Percentiles rank a stretch among this genome's conserved stretches.
Evolutionary conservation across 2,329 filamentous ascomycete genomes (phyloP).

Genomic region (Alternaria rosae): DNA sequence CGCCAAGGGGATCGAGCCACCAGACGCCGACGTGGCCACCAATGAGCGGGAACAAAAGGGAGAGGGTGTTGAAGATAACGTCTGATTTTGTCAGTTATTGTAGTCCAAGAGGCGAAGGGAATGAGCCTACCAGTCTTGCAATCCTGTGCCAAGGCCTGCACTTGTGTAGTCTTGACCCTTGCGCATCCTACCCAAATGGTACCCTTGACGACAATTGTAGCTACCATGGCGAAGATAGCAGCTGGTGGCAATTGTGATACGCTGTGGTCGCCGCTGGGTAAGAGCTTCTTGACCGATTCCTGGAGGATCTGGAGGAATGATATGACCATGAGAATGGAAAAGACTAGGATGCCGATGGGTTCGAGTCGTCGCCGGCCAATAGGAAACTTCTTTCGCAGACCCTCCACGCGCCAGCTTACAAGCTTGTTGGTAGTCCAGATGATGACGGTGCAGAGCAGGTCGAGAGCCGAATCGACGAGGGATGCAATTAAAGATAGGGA

Average conservation of each 20-base stretch:
- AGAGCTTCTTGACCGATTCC: conserved; percentile 66
- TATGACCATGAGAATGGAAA: conserved; percentile 68
- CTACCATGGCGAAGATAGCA: conserved; percentile 65
- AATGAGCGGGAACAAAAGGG: conserved; percentile 68
- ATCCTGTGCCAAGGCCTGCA: conserved; percentile 69
- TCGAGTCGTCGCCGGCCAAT: conserved; percentile 62
- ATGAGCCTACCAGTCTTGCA: conserved; percentile 55
- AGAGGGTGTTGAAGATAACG: conserved; percentile 70
- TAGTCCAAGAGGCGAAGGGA: too few species aligned
- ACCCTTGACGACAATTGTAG: conserved; percentile 66
- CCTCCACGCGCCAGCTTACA: conserved; percentile 63
- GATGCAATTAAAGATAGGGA: conserved; percentile 69
- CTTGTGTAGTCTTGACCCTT: conserved; percentile 68
- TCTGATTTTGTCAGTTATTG: conserved; percentile 53
- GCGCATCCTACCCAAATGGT: conserved; percentile 67
- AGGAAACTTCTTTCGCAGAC: conserved; percentile 63
- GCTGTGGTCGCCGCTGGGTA: conserved; percentile 58
- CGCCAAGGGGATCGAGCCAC: conserved; percentile 73
- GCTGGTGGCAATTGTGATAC: conserved; percentile 60
- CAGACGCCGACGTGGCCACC: conserved; percentile 66
- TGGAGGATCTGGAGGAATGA: conserved; percentile 68
- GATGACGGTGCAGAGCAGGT: conserved; percentile 67
- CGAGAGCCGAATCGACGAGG: conserved; percentile 67
- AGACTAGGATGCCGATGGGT: conserved; percentile 68
- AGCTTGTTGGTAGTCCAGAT: conserved; percentile 67